Evolutionary conservation across 2,329 filamentous ascomycete genomes (phyloP).

Genomic region (Fusarium circinatum): DNA sequence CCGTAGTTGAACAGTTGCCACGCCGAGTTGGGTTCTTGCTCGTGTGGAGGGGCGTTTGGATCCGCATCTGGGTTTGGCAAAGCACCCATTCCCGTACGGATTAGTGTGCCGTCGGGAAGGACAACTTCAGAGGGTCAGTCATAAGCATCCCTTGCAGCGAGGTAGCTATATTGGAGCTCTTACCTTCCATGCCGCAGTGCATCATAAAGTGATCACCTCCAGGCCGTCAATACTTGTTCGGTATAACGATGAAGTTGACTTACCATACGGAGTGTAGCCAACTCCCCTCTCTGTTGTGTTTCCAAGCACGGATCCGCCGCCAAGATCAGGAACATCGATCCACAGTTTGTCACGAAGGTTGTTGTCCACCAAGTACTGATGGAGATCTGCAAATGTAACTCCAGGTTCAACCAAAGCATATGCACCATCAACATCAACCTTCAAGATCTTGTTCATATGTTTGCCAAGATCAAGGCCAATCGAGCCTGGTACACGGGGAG

Average conservation of each 20-base stretch:
- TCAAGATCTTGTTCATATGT: conserved; percentile 31
- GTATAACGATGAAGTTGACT: neutral
- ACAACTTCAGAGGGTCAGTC: neutral
- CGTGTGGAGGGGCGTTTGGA: conserved; percentile 19
- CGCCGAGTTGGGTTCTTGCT: conserved; percentile 26
- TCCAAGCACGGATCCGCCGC: conserved; percentile 28
- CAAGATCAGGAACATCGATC: conserved; percentile 34
- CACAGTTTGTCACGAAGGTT: conserved; percentile 27
- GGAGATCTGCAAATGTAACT: conserved; percentile 26
- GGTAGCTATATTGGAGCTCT: neutral
- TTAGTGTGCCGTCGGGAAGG: conserved; percentile 18
- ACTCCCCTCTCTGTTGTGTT: conserved; percentile 33
- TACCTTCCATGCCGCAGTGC: conserved; percentile 35
- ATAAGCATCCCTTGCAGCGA: neutral
- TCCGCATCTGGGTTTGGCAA: conserved; percentile 27
- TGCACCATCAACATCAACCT: conserved; percentile 26
- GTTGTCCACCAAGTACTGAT: conserved; percentile 25
- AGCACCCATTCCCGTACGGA: conserved; percentile 35
- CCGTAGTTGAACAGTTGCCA: conserved; percentile 37
- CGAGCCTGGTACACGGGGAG: conserved; percentile 24
- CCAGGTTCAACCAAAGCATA: conserved; percentile 32
- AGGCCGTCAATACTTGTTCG: neutral
- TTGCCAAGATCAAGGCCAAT: conserved; percentile 21
- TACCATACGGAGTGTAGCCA: conserved; percentile 34
- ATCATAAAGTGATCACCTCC: conserved; percentile 34